Base-by-base conservation (phyloP, 306 rosid genomes). In the Gastrolobium villosum region DNA sequence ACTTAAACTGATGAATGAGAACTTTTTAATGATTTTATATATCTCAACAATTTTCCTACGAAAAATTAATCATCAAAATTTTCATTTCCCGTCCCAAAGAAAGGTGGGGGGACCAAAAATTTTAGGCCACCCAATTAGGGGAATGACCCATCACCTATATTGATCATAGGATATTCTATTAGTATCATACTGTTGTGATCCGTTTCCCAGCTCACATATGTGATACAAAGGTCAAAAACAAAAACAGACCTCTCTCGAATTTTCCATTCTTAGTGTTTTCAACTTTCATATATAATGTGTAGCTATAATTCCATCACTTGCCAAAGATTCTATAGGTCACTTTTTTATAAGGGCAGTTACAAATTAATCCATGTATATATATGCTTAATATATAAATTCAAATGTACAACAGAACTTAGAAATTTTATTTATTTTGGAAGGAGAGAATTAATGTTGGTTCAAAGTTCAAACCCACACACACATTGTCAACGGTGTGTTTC, bases 31-130 rank as follows among this genome's bases (percentile, higher is more conserved):
- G n/a, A n/a, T n/a, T n/a, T n/a, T n/a, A n/a, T n/a, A n/a, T n/a
- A n/a, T n/a, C n/a, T n/a, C n/a, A n/a, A n/a, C n/a, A n/a, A n/a
- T n/a, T n/a, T 41, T 69, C 30, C 9, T 77, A 1, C 2, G n/a
- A n/a, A 32, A 35, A 15, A 52, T 46, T 67, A 67, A 44, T 56
- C 8, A 30, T 54, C 8, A 39, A 5, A 74, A 9, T 71, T 40
- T 65, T 61, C 32, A 75, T 69, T 52, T 67, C 70, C n/a, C 6
- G 64, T 36, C 41, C 68, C 10, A 68, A 74, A 50, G 49, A 60
- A 67, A 46, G 55, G 74, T 14, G 30, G 83, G 83, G 73, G 87
- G 82, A 75, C 87, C 84, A 70, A 75, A 70, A n/a, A 70, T 28
- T 70, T 70, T 69, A 75, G 84, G 82, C 81, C 81, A 70, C 79